A percentile compares a stretch with the other conserved stretches of the same genome.
Evolutionary conservation across 164 flowering plant species (phyloP).

Genomic region (Annona cherimola): DNA sequence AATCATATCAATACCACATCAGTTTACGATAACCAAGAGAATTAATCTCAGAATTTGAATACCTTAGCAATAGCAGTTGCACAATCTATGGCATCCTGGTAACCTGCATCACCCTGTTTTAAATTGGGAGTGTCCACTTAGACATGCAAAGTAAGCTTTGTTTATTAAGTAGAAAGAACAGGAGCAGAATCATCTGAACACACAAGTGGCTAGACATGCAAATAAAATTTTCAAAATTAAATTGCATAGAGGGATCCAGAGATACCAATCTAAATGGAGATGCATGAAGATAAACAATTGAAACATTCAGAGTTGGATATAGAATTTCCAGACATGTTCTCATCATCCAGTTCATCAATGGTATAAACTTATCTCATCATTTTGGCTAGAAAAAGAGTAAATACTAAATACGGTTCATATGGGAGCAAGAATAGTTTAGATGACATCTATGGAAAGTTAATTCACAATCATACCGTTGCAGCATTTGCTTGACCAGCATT

Average conservation of each 20-base stretch:
- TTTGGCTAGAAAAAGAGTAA: neutral
- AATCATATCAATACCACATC: neutral
- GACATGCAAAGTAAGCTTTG: neutral
- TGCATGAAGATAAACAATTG: neutral
- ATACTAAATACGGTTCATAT: neutral
- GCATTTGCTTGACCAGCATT: constrained; percentile 99
- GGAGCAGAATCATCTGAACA: neutral
- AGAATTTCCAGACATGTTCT: neutral
- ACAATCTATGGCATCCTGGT: constrained; percentile 83
- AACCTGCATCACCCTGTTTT: constrained; percentile 93
- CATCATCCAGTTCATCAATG: neutral
- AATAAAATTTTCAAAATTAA: too few relatives aligned
- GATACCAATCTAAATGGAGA: neutral
- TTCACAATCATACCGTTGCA: constrained; percentile 58
- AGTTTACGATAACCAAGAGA: constrained; percentile 1
- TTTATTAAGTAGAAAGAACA: neutral
- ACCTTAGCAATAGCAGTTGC: constrained; percentile 65
- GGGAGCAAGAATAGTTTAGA: neutral
- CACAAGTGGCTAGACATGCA: neutral
- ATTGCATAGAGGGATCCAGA: neutral
- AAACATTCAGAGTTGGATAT: neutral
- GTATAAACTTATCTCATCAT: neutral
- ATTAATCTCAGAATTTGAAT: constrained; percentile 3
- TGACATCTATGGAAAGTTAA: constrained; percentile 3
- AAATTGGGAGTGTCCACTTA: constrained; percentile 8